A percentile compares a stretch with the other conserved stretches of the same genome.
Conservation (phyloP, 495 filamentous ascomycete genomes). For the Penicillium ucsense region DNA sequence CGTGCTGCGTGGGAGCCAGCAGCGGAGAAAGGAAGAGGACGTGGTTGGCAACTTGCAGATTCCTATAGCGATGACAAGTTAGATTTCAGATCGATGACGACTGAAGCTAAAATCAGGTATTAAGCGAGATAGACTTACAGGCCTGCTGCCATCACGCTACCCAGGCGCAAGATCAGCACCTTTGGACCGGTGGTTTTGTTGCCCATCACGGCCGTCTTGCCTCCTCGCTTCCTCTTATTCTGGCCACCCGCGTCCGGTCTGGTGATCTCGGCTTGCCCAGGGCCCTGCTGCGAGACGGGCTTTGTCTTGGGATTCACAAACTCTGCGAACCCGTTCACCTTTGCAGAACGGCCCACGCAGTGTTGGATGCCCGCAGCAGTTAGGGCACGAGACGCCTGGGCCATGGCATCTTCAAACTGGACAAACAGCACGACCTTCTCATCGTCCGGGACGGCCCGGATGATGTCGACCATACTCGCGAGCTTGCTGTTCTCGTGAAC, state of each 20-base stretch:
- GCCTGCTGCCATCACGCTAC: conserved; percentile 56
- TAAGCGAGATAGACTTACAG: conserved; percentile 38
- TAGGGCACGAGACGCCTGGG: conserved; percentile 23
- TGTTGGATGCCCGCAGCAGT: conserved; percentile 19
- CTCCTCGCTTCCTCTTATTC: neutral
- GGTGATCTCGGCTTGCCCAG: neutral
- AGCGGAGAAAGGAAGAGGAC: conserved; percentile 64
- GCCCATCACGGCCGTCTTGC: neutral
- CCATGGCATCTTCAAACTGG: conserved; percentile 37
- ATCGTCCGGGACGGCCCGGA: conserved; percentile 27
- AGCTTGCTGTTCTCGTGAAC: conserved; percentile 37
- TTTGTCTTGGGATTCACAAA: conserved; percentile 3
- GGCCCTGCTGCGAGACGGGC: neutral
- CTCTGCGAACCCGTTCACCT: conserved; percentile 1
- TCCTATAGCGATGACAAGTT: conserved; percentile 30
- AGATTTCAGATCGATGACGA: neutral
- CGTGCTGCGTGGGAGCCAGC: conserved; percentile 41
- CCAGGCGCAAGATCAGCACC: conserved; percentile 59
- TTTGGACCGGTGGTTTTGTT: conserved; percentile 12
- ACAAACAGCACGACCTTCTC: conserved; percentile 46
- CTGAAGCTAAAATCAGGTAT: neutral
- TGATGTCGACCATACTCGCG: conserved; percentile 34
- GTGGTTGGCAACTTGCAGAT: conserved; percentile 68
- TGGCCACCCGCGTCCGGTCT: neutral
- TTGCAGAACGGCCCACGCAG: conserved; percentile 4